phyloP scores from a whole-genome alignment of 2,329 filamentous ascomycete genomes.

The Zymoseptoria brevis region DNA sequence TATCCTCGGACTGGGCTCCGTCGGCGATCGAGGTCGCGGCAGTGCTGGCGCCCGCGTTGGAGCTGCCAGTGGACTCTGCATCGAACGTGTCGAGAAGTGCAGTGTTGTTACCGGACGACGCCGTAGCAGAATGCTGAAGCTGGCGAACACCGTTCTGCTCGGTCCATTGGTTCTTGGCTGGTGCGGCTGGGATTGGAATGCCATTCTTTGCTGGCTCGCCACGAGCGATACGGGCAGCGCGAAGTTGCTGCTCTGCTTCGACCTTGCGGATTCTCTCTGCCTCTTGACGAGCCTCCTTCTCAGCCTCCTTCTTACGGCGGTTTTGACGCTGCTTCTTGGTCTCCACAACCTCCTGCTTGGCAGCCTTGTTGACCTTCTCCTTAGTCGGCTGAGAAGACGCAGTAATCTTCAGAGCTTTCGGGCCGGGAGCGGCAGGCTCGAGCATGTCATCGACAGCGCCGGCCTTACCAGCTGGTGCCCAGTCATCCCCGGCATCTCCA shows the following conservation, averaged over 20 bases:
- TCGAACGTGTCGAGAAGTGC: conserved; percentile 46
- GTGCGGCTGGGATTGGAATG: conserved; percentile 39
- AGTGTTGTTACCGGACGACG: conserved; percentile 3
- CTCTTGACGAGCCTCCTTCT: conserved; percentile 65
- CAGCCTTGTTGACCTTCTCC: conserved; percentile 51
- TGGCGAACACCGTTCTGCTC: conserved; percentile 21
- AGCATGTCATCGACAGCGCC: conserved; percentile 87
- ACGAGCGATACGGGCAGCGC: conserved; percentile 71
- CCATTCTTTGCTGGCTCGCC: conserved; percentile 79
- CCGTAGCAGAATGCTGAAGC: conserved; percentile 2
- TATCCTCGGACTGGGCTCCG: conserved; percentile 46
- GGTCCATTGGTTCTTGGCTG: conserved; percentile 49
- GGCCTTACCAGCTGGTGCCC: conserved; percentile 57
- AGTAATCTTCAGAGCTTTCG: conserved; percentile 71
- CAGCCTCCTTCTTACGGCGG: conserved; percentile 75
- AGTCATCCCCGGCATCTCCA: conserved; percentile 72
- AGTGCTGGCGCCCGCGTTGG: conserved; percentile 31
- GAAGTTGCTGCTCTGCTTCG: conserved; percentile 73
- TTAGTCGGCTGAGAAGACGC: conserved; percentile 50
- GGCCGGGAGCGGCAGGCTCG: conserved; percentile 59
- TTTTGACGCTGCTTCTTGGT: conserved; percentile 96
- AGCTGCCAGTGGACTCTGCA: conserved; percentile 33
- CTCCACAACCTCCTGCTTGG: conserved; percentile 52
- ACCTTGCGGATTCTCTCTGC: conserved; percentile 70
- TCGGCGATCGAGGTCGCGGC: conserved; percentile 35